A percentile compares a stretch with the other conserved stretches of the same genome.
Conservation (phyloP, 2,329 filamentous ascomycete species). For the Incumbomyces lentus region DNA sequence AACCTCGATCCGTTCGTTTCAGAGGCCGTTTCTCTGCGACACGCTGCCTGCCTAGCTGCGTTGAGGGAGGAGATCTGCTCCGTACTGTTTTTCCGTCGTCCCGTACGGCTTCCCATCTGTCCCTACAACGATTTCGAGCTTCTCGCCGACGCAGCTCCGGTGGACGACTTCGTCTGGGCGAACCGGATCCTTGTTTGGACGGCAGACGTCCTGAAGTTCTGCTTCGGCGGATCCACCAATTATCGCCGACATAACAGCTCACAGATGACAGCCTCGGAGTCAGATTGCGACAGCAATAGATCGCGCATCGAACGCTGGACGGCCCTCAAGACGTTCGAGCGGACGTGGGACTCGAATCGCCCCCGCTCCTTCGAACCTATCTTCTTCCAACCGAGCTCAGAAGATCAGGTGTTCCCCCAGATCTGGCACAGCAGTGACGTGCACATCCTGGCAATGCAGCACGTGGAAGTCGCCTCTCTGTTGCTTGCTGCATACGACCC, state of each 20-base stretch:
- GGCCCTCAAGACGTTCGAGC: no score
- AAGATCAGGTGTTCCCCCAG: slow-evolving; percentile 43
- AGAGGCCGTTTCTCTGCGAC: slow-evolving; percentile 25
- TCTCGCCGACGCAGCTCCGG: slow-evolving; percentile 21
- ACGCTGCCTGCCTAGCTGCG: slow-evolving; percentile 38
- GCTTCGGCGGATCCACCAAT: slow-evolving; percentile 34
- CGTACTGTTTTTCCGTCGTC: slow-evolving; percentile 31
- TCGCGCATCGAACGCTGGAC: no score
- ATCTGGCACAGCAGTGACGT: slow-evolving; percentile 48
- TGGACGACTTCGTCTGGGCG: slow-evolving; percentile 30
- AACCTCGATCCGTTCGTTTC: no score
- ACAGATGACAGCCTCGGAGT: not conserved
- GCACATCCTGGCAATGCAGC: slow-evolving; percentile 50
- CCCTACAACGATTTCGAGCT: slow-evolving; percentile 28
- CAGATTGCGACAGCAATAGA: not conserved
- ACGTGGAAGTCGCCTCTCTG: slow-evolving; percentile 48
- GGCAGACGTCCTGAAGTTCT: slow-evolving; percentile 53
- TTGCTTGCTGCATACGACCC: slow-evolving; percentile 49
- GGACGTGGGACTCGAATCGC: no score
- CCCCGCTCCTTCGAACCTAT: slow-evolving; percentile 47
- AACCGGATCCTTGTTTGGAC: slow-evolving; percentile 52
- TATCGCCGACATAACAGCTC: not conserved
- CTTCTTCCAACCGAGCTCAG: slow-evolving; percentile 33
- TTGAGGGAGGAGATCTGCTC: slow-evolving; percentile 41
- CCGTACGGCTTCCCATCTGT: slow-evolving; percentile 29